Evolutionary conservation across 2,329 filamentous ascomycete species (phyloP).

Genomic region (Fusarium pseudonygamai): DNA sequence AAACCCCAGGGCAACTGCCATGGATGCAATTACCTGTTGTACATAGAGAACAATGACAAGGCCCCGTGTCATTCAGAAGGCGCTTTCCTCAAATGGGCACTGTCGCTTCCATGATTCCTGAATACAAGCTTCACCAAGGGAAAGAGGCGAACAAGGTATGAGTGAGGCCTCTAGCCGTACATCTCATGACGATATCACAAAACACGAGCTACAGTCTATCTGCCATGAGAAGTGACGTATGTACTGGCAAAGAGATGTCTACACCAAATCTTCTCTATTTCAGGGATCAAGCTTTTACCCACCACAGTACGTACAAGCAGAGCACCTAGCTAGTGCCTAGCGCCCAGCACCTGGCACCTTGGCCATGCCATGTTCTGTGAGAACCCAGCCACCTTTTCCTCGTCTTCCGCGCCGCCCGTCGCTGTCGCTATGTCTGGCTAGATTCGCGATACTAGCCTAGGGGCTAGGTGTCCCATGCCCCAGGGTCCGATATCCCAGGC

Average conservation of each 20-base stretch:
- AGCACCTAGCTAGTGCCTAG: neutral
- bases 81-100: neutral
- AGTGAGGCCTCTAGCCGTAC: neutral
- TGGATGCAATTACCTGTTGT: neutral
- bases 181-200: neutral
- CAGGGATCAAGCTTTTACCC: neutral
- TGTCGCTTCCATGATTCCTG: neutral
- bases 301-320: neutral
- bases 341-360: neutral
- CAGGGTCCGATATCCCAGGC: constrained; percentile 21
- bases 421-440: constrained; percentile 23
- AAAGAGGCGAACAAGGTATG: neutral
- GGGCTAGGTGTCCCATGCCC: neutral
- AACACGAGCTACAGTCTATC: neutral
- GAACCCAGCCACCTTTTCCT: neutral
- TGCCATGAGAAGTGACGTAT: neutral
- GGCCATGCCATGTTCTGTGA: neutral
- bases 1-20: neutral
- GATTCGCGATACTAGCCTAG: constrained; percentile 20
- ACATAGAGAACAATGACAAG: neutral
- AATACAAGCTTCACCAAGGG: neutral
- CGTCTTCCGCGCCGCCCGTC: constrained; percentile 8
- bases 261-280: neutral
- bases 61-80: neutral
- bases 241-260: neutral